Conservation (phyloP, 192 early-diverging fungal species). For the Coemansia sp. region DNA sequence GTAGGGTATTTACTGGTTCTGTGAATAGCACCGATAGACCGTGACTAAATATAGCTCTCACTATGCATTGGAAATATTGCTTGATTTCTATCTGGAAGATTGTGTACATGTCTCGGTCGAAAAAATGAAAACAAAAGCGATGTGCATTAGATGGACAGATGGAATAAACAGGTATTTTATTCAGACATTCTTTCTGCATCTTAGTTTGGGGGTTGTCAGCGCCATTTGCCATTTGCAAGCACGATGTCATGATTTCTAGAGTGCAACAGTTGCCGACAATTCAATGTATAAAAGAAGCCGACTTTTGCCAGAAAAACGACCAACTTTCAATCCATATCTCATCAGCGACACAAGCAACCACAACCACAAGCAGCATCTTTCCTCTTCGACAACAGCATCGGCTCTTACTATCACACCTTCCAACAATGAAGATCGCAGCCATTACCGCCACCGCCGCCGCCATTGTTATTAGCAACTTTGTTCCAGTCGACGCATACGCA, state of each 20-base stretch:
- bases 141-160: not conserved
- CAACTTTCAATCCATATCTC: no score
- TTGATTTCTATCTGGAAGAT: not conserved
- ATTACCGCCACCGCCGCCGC: constrained; percentile 7
- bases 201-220: no score
- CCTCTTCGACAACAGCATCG: not conserved
- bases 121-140: not conserved
- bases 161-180: not conserved
- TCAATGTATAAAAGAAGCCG: no score
- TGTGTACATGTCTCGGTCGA: not conserved
- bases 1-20: not conserved
- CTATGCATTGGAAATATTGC: no score
- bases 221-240: no score
- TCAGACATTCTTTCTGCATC: no score
- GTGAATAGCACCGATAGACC: not conserved
- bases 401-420: not conserved
- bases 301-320: no score
- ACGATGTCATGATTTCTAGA: no score
- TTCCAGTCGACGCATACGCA: constrained; percentile 9
- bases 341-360: no score
- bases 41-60: not conserved
- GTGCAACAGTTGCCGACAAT: no score
- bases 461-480: constrained; percentile 7
- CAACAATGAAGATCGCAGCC: constrained; percentile 21
- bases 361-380: no score